These are phyloP conservation scores for Daldinia grandis DNA, from an alignment of 495 filamentous ascomycete genomes.

Conservation along the genomic window DNA sequence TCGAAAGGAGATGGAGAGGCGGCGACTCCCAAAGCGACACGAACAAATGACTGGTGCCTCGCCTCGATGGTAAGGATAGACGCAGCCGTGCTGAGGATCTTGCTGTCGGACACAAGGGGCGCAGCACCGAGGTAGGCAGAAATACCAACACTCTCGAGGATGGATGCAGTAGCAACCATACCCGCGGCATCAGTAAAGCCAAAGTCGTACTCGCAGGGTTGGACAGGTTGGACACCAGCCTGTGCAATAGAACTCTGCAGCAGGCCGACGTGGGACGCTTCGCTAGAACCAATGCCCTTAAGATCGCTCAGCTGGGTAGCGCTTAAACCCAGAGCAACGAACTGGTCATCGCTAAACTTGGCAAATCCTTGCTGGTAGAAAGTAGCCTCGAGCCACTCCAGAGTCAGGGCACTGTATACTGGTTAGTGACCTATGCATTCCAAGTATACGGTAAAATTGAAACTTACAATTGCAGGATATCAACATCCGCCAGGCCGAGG, in stretches of 20 bases:
- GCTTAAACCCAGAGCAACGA: constrained; percentile 63
- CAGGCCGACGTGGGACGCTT: constrained; percentile 65
- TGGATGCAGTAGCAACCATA: constrained; percentile 67
- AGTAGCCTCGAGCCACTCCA: constrained; percentile 69
- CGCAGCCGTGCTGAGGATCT: constrained; percentile 64
- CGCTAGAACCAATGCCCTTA: constrained; percentile 60
- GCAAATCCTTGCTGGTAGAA: constrained; percentile 71
- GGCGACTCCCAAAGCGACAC: constrained; percentile 53
- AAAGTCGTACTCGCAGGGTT: constrained; percentile 70
- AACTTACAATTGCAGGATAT: constrained; percentile 76
- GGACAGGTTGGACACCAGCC: constrained; percentile 63
- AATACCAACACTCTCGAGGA: constrained; percentile 70
- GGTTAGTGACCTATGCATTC: constrained; percentile 25
- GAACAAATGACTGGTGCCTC: constrained; percentile 69
- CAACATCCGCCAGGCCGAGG: constrained; percentile 65
- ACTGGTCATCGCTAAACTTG: constrained; percentile 66
- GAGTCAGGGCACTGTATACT: constrained; percentile 63
- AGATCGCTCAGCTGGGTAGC: constrained; percentile 59
- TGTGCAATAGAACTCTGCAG: constrained; percentile 63
- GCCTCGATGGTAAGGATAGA: constrained; percentile 69
- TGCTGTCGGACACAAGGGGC: constrained; percentile 60
- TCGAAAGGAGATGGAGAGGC: constrained; percentile 69
- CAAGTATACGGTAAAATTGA: neutral
- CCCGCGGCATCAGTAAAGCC: constrained; percentile 64
- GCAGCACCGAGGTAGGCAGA: constrained; percentile 71